Conservation (phyloP, 805 yeast species). For the Yamadazyma insecticola region DNA sequence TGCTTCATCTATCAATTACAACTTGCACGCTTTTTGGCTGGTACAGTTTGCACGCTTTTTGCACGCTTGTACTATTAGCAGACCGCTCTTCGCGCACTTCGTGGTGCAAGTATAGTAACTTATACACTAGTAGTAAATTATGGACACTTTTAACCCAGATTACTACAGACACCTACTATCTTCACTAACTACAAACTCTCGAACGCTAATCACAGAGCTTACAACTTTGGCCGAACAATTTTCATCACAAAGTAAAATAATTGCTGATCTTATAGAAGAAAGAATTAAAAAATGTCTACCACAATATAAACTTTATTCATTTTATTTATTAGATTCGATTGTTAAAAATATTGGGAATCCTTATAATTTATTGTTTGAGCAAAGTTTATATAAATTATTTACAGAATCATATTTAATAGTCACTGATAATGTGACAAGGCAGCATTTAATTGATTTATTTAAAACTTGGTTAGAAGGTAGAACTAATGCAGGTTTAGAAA, state of each 20-base stretch:
- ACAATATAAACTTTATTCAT: slow-evolving; percentile 30
- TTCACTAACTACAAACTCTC: slow-evolving; percentile 32
- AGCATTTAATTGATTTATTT: slow-evolving; percentile 35
- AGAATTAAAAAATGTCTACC: slow-evolving; percentile 35
- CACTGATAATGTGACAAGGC: slow-evolving; percentile 36
- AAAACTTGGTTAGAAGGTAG: slow-evolving; percentile 36
- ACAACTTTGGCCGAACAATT: slow-evolving; percentile 33
- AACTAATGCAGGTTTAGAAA: slow-evolving; percentile 29
- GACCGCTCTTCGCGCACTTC: too few species aligned
- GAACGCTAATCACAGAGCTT: slow-evolving; percentile 35
- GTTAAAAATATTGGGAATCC: slow-evolving; percentile 42
- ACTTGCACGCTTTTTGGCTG: too few species aligned
- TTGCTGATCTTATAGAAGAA: slow-evolving; percentile 30
- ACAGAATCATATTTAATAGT: slow-evolving; percentile 37
- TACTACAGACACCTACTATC: slow-evolving; percentile 27
- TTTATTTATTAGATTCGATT: slow-evolving; percentile 39
- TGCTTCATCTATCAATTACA: too few species aligned
- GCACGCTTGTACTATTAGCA: too few species aligned
- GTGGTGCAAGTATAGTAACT: too few species aligned
- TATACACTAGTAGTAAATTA: too few species aligned
- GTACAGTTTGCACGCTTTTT: too few species aligned
- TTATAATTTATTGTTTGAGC: slow-evolving; percentile 34
- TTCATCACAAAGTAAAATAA: slow-evolving; percentile 27
- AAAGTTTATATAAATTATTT: slow-evolving; percentile 29
- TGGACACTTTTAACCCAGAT: slow-evolving; percentile 12